phyloP scores from a whole-genome alignment of 2,329 filamentous ascomycete genomes.

The Neodidymelliopsis sp. region DNA sequence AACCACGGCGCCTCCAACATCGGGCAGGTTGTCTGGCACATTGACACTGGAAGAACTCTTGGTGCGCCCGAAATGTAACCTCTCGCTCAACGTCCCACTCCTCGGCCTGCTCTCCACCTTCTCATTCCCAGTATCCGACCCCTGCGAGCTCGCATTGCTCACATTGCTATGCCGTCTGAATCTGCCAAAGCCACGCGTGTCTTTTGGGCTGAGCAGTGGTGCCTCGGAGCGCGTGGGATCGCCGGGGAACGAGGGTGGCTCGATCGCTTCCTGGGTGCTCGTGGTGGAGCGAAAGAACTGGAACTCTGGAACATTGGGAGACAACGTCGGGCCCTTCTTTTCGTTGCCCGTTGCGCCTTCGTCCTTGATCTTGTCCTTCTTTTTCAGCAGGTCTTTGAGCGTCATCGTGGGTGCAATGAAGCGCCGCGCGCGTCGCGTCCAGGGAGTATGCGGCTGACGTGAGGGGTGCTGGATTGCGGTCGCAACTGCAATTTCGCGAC shows the following conservation, averaged over 20 bases:
- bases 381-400: conserved; percentile 67
- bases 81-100: conserved; percentile 50
- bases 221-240: conserved; percentile 43
- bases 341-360: conserved; percentile 44
- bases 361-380: conserved; percentile 65
- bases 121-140: conserved; percentile 11
- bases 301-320: conserved; percentile 64
- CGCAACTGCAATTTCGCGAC: conserved; percentile 13
- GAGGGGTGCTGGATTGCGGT: conserved; percentile 12
- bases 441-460: conserved; percentile 21
- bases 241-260: conserved; percentile 67
- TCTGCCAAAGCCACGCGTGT: conserved; percentile 35
- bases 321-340: conserved; percentile 31
- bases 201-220: conserved; percentile 37
- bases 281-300: conserved; percentile 88
- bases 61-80: conserved; percentile 70
- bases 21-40: conserved; percentile 81
- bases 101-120: conserved; percentile 10
- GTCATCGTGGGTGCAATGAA: conserved; percentile 57
- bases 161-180: conserved; percentile 48
- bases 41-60: conserved; percentile 69
- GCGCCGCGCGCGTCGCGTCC: conserved; percentile 21
- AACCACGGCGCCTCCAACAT: conserved; percentile 64
- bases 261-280: conserved; percentile 77
- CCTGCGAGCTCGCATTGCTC: conserved; percentile 24